A percentile compares a stretch with the other conserved stretches of the same genome.
These are phyloP conservation scores for Pycnococcus provasolii DNA, from an alignment of 139 green algal species.

Conservation along the genomic window DNA sequence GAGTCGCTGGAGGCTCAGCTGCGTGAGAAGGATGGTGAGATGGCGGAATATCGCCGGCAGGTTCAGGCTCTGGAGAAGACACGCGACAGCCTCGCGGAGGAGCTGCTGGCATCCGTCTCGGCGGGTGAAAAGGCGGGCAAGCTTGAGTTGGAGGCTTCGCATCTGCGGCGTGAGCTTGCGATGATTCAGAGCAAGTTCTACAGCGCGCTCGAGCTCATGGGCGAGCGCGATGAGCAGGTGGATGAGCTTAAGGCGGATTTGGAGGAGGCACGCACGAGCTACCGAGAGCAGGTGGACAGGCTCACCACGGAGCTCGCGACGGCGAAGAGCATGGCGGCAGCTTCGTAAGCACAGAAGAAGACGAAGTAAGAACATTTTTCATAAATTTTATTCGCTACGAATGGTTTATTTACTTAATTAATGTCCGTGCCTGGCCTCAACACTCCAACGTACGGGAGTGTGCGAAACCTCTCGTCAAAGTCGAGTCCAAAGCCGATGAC, in stretches of 20 bases:
- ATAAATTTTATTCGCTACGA: too few relatives aligned
- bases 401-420: neutral
- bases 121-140: too few relatives aligned
- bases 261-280: conserved; percentile 67
- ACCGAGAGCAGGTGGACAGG: conserved; percentile 73
- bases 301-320: conserved; percentile 42
- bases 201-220: conserved; percentile 69
- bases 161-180: too few relatives aligned
- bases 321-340: too few relatives aligned
- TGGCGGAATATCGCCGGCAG: neutral
- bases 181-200: too few relatives aligned
- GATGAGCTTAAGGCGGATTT: conserved; percentile 77
- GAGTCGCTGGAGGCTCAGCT: conserved; percentile 30
- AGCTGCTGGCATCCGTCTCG: too few relatives aligned
- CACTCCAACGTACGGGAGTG: conserved; percentile 66
- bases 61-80: too few relatives aligned
- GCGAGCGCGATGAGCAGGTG: conserved; percentile 74
- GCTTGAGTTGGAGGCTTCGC: too few relatives aligned
- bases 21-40: conserved; percentile 40
- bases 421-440: conserved; percentile 38
- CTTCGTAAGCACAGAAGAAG: too few relatives aligned
- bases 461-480: conserved; percentile 65
- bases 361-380: too few relatives aligned
- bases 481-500: conserved; percentile 91
- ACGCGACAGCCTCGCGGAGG: too few relatives aligned